Evolutionary conservation across 1,284 basidiomycete genomes (phyloP).

Genomic region (Coniferiporia sulphurascens): DNA sequence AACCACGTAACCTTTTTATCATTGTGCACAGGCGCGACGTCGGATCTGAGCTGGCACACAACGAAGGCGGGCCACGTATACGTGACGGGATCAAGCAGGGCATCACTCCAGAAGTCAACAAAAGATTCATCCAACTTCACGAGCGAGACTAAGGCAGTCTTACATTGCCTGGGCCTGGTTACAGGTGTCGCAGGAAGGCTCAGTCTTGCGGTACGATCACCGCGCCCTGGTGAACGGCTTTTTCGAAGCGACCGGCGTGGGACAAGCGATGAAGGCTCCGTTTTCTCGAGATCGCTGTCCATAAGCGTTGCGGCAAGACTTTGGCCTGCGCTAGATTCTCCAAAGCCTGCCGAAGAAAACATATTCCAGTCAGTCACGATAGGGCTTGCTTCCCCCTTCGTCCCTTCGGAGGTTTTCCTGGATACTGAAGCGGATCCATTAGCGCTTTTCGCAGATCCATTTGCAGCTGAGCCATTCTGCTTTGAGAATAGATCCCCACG

Average conservation of each 20-base stretch:
- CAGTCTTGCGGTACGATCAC: background rate
- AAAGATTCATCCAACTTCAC: conserved; percentile 72
- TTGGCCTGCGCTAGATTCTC: conserved; percentile 36
- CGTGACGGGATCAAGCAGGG: conserved; percentile 59
- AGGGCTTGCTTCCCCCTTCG: conserved; percentile 13
- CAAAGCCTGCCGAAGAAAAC: conserved; percentile 63
- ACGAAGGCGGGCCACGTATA: conserved; percentile 60
- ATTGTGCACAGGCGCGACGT: conserved; percentile 17
- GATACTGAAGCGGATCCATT: conserved; percentile 10
- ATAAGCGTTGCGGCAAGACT: conserved; percentile 54
- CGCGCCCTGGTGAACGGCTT: conserved; percentile 21
- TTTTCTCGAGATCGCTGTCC: conserved; percentile 57
- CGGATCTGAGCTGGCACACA: conserved; percentile 55
- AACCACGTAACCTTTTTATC: conserved; percentile 49
- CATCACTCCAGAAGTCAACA: conserved; percentile 72
- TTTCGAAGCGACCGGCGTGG: conserved; percentile 30
- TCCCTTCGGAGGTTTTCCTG: conserved; percentile 9
- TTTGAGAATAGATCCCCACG: conserved; percentile 1
- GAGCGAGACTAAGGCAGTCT: conserved; percentile 40
- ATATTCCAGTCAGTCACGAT: conserved; percentile 32
- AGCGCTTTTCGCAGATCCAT: conserved; percentile 9
- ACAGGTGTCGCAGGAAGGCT: conserved; percentile 23
- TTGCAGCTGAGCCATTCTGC: background rate
- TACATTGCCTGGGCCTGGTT: conserved; percentile 26
- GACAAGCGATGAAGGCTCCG: conserved; percentile 34